Conservation (phyloP, 306 rosid genomes). For the Adenanthera pavonina region DNA sequence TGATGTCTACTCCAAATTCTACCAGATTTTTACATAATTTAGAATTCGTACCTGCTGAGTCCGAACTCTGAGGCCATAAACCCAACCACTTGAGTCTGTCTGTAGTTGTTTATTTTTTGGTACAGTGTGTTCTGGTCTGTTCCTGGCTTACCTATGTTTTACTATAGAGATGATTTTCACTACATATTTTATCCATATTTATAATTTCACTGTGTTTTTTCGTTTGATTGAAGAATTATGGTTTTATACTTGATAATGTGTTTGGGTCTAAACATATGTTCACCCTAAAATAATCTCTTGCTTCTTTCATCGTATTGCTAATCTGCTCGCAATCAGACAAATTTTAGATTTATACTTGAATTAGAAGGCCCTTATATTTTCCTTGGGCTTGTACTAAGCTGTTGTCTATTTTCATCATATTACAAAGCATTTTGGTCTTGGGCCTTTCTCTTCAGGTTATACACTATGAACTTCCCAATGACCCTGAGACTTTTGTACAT, state of each 20-base stretch:
- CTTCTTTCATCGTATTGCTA: constrained; percentile 23
- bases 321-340: constrained; percentile 3
- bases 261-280: neutral
- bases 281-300: constrained; percentile 13
- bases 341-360: constrained; percentile 27
- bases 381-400: constrained; percentile 21
- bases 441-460: constrained; percentile 63
- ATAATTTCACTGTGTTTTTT: constrained; percentile 15
- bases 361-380: constrained; percentile 31
- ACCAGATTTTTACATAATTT: neutral
- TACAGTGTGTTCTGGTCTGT: neutral
- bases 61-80: constrained; percentile 25
- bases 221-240: constrained; percentile 21
- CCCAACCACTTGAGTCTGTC: neutral
- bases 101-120: neutral
- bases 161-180: constrained; percentile 15
- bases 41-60: constrained; percentile 10
- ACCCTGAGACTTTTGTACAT: constrained; percentile 97
- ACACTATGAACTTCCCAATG: constrained; percentile 99
- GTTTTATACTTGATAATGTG: neutral
- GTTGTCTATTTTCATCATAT: constrained; percentile 34
- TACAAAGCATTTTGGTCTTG: constrained; percentile 24
- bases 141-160: constrained; percentile 1
- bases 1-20: constrained; percentile 4
- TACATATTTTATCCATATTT: neutral